Percentiles rank a stretch among this genome's conserved stretches.
phyloP scores from a whole-genome alignment of 345 rosid species.

The Boechera divaricarpa region DNA sequence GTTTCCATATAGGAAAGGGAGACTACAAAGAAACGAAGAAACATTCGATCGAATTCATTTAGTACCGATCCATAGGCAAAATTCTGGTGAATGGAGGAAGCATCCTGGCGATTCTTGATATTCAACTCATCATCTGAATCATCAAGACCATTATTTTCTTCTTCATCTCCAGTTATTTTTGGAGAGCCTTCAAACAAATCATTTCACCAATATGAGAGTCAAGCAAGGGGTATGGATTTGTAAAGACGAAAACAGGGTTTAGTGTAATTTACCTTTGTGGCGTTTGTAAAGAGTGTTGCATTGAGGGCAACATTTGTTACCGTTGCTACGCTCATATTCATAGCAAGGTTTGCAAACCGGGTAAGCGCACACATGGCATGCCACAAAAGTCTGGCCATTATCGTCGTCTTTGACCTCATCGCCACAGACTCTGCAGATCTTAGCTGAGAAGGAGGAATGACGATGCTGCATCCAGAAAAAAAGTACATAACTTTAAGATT shows the following conservation, averaged over 20 bases:
- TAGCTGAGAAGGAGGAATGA: constrained; percentile 52
- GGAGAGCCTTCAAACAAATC: constrained; percentile 62
- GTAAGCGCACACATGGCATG: constrained; percentile 78
- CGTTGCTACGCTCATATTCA: constrained; percentile 89
- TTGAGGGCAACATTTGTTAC: constrained; percentile 87
- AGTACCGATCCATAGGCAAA: constrained; percentile 47
- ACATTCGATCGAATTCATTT: not conserved
- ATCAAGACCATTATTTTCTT: constrained; percentile 54
- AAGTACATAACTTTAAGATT: not conserved
- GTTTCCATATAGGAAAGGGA: not conserved
- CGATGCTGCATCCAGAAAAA: constrained; percentile 47
- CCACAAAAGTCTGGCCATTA: constrained; percentile 69
- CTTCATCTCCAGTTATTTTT: constrained; percentile 73
- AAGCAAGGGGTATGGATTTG: not conserved
- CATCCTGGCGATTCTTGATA: constrained; percentile 51
- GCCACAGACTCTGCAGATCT: constrained; percentile 72
- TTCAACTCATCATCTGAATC: constrained; percentile 73
- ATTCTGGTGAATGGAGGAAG: constrained; percentile 45
- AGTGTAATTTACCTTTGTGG: constrained; percentile 60
- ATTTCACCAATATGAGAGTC: not conserved
- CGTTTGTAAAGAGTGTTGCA: constrained; percentile 92
- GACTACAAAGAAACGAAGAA: not conserved
- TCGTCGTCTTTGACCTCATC: constrained; percentile 68
- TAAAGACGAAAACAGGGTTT: not conserved
- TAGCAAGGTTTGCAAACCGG: constrained; percentile 94